phyloP scores from a whole-genome alignment of 345 rosid genomes.

The Adansonia digitata region DNA sequence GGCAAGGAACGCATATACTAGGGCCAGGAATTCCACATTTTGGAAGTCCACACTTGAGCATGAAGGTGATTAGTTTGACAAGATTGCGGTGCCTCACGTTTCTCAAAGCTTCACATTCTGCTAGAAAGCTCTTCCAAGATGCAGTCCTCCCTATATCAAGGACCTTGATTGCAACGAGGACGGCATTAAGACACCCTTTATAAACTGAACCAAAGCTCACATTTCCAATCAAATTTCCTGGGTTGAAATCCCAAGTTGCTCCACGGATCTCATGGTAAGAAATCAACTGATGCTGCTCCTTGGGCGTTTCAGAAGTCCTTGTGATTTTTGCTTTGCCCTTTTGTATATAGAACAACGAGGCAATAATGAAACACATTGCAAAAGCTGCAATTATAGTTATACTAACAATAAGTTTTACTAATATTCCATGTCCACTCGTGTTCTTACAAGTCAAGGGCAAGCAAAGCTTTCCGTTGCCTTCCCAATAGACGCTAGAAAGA shows the following conservation, averaged over 20 bases:
- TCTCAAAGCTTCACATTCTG: conserved; percentile 47
- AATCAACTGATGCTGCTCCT: conserved; percentile 29
- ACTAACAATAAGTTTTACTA: conserved; percentile 17
- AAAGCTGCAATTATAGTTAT: conserved; percentile 5
- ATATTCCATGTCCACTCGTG: not conserved
- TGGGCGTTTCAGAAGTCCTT: conserved; percentile 2
- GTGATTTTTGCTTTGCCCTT: conserved; percentile 16
- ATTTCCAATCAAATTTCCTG: conserved; percentile 34
- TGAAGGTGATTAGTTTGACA: conserved; percentile 44
- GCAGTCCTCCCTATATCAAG: conserved; percentile 29
- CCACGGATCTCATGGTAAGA: conserved; percentile 41
- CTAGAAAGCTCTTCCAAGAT: conserved; percentile 37
- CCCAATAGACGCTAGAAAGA: conserved; percentile 21
- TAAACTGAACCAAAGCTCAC: conserved; percentile 42
- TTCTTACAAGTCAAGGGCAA: conserved; percentile 13
- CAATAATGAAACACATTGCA: conserved; percentile 16
- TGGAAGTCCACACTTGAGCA: conserved; percentile 44
- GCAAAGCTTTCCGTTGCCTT: conserved; percentile 37
- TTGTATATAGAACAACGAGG: conserved; percentile 10
- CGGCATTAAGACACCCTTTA: conserved; percentile 23
- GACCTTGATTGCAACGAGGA: conserved; percentile 37
- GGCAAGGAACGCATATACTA: conserved; percentile 41
- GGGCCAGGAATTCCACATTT: conserved; percentile 43
- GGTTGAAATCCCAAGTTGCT: conserved; percentile 34
- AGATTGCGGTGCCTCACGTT: conserved; percentile 50